Conservation (phyloP, 129 eudicot species). For the Logfia minima region DNA sequence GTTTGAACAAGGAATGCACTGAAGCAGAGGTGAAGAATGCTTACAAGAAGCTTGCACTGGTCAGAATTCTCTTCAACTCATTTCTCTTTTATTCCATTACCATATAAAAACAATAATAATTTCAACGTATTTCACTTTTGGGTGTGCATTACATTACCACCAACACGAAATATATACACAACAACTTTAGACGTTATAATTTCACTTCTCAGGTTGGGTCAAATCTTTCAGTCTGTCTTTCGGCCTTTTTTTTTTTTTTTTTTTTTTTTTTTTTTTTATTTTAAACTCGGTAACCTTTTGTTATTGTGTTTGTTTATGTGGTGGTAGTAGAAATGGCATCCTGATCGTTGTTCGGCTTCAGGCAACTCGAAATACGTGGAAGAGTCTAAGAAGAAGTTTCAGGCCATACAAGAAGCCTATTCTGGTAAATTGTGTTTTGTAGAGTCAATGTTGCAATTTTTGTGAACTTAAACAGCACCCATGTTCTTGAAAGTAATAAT, state of each 20-base stretch:
- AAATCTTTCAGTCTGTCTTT: background rate
- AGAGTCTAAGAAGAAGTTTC: constrained; percentile 82
- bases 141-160: background rate
- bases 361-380: constrained; percentile 61
- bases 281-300: background rate
- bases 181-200: constrained; percentile 8
- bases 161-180: background rate
- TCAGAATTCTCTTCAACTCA: constrained; percentile 26
- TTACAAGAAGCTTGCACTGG: constrained; percentile 95
- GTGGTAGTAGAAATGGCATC: constrained; percentile 86
- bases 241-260: background rate
- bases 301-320: background rate
- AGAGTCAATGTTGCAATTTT: background rate
- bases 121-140: background rate
- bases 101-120: background rate
- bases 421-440: constrained; percentile 52
- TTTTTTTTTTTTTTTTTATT: background rate
- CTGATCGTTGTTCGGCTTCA: constrained; percentile 80
- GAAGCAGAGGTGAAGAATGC: constrained; percentile 63
- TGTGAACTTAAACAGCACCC: constrained; percentile 1
- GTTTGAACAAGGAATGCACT: constrained; percentile 76
- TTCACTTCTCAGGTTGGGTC: constrained; percentile 14
- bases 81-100: background rate
- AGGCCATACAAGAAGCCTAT: constrained; percentile 88
- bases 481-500: constrained; percentile 16